Base-by-base conservation (phyloP, 2,329 filamentous ascomycete genomes). In the Aspergillus pseudotamarii region DNA sequence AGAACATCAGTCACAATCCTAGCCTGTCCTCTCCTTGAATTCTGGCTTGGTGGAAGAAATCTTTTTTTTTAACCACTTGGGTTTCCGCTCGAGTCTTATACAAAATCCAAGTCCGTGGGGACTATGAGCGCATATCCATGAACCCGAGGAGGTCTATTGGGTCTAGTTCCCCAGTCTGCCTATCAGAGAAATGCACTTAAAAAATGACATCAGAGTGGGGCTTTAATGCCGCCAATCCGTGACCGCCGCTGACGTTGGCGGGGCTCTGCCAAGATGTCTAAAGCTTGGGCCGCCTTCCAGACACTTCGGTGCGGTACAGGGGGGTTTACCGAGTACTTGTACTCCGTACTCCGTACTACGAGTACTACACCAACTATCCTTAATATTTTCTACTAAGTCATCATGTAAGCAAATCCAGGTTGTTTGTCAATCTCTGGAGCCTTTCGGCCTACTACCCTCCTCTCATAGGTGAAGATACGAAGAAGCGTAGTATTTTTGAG, bases 231-330 rank as follows among this genome's bases (percentile, higher is more conserved):
- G 63, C 64, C 63, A 66, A 66, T 66, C 55, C 30, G 51, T 60
- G 58, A 23, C 46, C 57, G 63, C 64, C 63, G 63, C 63, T 66
- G 64, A 66, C 64, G 64, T 65, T 58, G 48, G 58, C 55, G 61
- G 61, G 56, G 55, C 23, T 16, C 21, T 64, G 62, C 62, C 64
- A 64, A 62, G 62, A 59, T 28, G 41, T 32, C 23, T 46, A 55
- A 61, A 64, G 59, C 61, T 62, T 63, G 58, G 60, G 55, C 63
- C 63, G 63, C 61, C 58, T 63, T 61, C 63, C 63, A 65, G 54
- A 63, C 41, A 58, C 45, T 57, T 56, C 54, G 58, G 34, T 26
- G 32, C 48, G 12, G 28, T 53, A 32, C 28, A 53, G 14, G 50
- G 50, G 26, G 26, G 9, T n/a, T n/a, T n/a, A 53, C 21, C 12